Conservation (phyloP, 176 grass and related monocot species). For the Luzula sylvatica region DNA sequence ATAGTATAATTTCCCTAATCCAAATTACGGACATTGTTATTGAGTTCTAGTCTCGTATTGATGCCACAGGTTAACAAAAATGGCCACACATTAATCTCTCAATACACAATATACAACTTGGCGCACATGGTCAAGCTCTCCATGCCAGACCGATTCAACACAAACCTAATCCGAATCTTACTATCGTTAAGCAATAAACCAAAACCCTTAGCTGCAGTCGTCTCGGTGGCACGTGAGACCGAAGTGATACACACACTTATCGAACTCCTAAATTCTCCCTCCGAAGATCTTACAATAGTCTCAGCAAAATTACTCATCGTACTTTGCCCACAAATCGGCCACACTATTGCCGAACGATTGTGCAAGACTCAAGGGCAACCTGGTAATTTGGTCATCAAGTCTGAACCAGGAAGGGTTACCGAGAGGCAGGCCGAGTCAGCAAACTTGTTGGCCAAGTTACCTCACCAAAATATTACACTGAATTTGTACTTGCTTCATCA, state of each 20-base stretch:
- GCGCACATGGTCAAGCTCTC: slow-evolving; percentile 71
- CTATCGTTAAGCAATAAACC: slow-evolving; percentile 34
- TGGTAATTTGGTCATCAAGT: slow-evolving; percentile 41
- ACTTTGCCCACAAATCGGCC: slow-evolving; percentile 48
- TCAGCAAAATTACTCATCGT: slow-evolving; percentile 49
- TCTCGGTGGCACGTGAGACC: slow-evolving; percentile 63
- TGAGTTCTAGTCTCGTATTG: no score
- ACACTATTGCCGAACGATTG: slow-evolving; percentile 60
- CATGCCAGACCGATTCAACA: slow-evolving; percentile 51
- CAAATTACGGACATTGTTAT: no score
- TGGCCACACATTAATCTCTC: slow-evolving; percentile 77
- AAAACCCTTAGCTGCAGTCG: slow-evolving; percentile 46
- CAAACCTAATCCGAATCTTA: slow-evolving; percentile 50
- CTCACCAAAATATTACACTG: slow-evolving; percentile 52
- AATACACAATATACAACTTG: slow-evolving; percentile 83
- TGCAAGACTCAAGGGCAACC: slow-evolving; percentile 54
- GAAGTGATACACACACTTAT: slow-evolving; percentile 40
- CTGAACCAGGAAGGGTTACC: slow-evolving; percentile 31
- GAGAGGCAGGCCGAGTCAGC: slow-evolving; percentile 54
- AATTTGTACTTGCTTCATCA: slow-evolving; percentile 48
- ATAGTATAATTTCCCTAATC: no score
- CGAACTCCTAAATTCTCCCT: slow-evolving; percentile 33
- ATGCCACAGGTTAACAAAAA: slow-evolving; percentile 71
- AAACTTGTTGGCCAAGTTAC: slow-evolving; percentile 50
- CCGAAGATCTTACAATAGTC: slow-evolving; percentile 35